phyloP scores from a whole-genome alignment of 2,329 filamentous ascomycete species.

The Huntiella decipiens region DNA sequence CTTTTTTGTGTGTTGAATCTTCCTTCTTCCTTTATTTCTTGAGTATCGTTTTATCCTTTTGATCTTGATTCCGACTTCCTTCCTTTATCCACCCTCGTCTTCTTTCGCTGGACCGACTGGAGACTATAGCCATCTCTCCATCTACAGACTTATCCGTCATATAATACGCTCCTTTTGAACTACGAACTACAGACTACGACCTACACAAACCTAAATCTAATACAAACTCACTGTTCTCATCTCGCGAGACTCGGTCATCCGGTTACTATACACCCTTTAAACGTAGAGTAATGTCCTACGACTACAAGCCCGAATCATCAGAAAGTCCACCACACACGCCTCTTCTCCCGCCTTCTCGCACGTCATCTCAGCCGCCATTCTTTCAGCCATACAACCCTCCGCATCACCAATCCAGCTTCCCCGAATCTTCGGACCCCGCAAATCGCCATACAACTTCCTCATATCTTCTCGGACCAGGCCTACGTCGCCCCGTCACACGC shows the following conservation, averaged over 20 bases:
- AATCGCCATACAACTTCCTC: background rate
- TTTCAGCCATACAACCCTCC: too few relatives aligned
- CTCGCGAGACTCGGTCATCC: too few relatives aligned
- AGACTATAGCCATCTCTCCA: background rate
- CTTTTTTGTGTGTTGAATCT: background rate
- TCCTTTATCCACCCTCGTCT: background rate
- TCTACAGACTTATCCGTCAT: background rate
- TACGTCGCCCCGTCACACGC: background rate
- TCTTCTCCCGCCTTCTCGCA: slow-evolving; percentile 1
- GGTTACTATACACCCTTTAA: too few relatives aligned
- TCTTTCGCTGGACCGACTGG: slow-evolving; percentile 6
- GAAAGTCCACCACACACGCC: slow-evolving; percentile 8
- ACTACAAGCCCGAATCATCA: slow-evolving; percentile 4
- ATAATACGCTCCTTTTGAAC: background rate
- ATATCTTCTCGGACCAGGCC: slow-evolving; percentile 2
- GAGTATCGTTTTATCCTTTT: slow-evolving; percentile 2
- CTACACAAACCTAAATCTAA: background rate
- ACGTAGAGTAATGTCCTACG: slow-evolving; percentile 6
- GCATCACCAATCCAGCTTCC: too few relatives aligned
- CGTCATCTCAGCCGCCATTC: background rate
- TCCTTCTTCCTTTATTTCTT: slow-evolving; percentile 5
- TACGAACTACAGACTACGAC: background rate
- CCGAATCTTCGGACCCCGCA: too few relatives aligned
- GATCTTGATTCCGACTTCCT: background rate
- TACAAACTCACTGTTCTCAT: too few relatives aligned